Evolutionary conservation across 352 stramenopile species (phyloP).

Genomic region (Pythium plurisporium): DNA sequence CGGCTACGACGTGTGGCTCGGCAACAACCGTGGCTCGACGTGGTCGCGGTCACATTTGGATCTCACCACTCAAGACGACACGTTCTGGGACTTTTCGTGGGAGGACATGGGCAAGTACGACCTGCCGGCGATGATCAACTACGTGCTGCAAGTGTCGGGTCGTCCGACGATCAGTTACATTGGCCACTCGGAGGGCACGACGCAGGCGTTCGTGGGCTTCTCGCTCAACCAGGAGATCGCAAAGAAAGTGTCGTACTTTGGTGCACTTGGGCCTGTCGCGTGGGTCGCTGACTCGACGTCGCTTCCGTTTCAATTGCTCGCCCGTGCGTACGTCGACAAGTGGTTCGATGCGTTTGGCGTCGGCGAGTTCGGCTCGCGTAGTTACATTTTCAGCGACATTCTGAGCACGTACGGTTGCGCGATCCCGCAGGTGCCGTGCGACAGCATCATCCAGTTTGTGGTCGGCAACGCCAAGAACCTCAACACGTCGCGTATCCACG

Average conservation of each 20-base stretch:
- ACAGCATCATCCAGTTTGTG: constrained; percentile 38
- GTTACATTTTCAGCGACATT: constrained; percentile 41
- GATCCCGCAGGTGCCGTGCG: constrained; percentile 35
- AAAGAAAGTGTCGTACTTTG: constrained; percentile 61
- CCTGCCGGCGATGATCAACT: constrained; percentile 52
- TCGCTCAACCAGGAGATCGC: constrained; percentile 48
- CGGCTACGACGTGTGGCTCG: constrained; percentile 60
- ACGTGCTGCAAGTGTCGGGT: constrained; percentile 34
- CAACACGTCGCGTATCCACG: constrained; percentile 48
- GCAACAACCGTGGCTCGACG: constrained; percentile 56
- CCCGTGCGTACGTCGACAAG: constrained; percentile 41
- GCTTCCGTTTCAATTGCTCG: constrained; percentile 37
- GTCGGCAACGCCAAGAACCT: constrained; percentile 38
- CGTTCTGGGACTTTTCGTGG: constrained; percentile 60
- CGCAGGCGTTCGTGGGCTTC: constrained; percentile 60
- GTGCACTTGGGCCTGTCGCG: constrained; percentile 45
- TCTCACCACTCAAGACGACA: constrained; percentile 31
- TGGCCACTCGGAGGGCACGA: constrained; percentile 57
- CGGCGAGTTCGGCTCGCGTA: constrained; percentile 38
- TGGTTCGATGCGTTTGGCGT: constrained; percentile 40
- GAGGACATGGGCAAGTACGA: constrained; percentile 52
- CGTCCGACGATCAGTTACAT: constrained; percentile 47
- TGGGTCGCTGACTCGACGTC: constrained; percentile 39
- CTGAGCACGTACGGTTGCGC: constrained; percentile 37
- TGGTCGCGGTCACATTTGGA: constrained; percentile 48